Base-by-base conservation (phyloP, 2,329 filamentous ascomycete genomes). In the Fusarium sp. region DNA sequence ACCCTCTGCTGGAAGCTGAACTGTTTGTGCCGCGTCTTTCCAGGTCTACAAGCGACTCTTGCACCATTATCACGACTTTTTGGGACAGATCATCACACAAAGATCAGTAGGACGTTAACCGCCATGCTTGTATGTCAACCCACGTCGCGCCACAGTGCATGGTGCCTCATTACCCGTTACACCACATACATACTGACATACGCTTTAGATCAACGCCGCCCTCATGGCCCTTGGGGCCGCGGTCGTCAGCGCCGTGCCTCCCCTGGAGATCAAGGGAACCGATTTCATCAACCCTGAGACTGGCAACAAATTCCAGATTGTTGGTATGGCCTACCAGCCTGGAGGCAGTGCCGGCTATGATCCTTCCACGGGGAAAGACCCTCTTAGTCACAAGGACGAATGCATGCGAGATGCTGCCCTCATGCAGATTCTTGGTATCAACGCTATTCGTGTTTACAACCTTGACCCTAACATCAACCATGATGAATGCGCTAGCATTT, bases 361-460 rank as follows among this genome's bases (percentile, higher is more conserved):
- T 71, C 85, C 87, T 45, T 70, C 72, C 2, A 75, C 79, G 15
- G 83, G 84, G 50, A 81, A 83, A 67, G 88, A 91, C 74, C 87
- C 88, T 31, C 82, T 91, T 33, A 89, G 86, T 73, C 77, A 90
- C 74, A 80, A 80, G 54, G 81, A 84, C 47, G 78, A 83, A 58
- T 91, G 88, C 78, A 78, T 87, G 73, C 85, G 88, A 65, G 88
- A 90, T 82, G 88, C 87, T 42, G 87, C 88, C 31, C 81, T 90
- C 59, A 86, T 90, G 82, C 88, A 91, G 80, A 79, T 82, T 53
- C 81, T 90, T 54, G 87, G 88, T 64, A 81, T 90, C 76, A 91
- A 91, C 80, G 82, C 88, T 63, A 88, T 91, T 73, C 88, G 89
- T 48, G 87, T 90, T n/a, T 91, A 90, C 81, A 90, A 90, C 80